These are phyloP conservation scores for Geotrichum candidum DNA, from an alignment of 1,139 yeast genomes.

Conservation along the genomic window DNA sequence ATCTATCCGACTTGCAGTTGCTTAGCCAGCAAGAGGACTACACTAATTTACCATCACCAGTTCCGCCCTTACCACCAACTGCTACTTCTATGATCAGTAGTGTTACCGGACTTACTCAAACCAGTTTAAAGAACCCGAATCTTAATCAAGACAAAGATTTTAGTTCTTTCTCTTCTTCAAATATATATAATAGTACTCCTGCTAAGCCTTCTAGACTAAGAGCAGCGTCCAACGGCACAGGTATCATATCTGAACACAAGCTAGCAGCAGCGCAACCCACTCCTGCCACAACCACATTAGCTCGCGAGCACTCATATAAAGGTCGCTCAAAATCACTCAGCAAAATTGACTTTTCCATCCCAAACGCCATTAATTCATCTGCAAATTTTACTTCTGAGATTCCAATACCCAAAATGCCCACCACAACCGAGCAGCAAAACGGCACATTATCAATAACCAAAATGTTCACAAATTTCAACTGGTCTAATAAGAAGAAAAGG, in stretches of 20 bases:
- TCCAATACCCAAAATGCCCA: not conserved
- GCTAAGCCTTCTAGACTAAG: not conserved
- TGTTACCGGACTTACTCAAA: not conserved
- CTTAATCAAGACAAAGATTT: not conserved
- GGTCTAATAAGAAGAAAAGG: not conserved
- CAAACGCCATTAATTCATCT: not conserved
- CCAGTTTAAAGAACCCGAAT: not conserved
- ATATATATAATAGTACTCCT: not conserved
- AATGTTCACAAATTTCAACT: not conserved
- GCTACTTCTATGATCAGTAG: not conserved
- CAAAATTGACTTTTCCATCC: not conserved
- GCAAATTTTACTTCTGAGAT: not conserved
- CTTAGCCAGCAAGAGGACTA: not conserved
- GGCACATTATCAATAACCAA: not conserved
- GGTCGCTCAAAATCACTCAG: not conserved
- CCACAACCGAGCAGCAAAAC: not conserved
- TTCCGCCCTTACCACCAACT: not conserved
- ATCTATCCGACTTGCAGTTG: not conserved
- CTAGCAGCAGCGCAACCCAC: not conserved
- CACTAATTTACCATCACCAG: not conserved
- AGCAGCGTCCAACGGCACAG: not conserved
- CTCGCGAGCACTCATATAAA: not conserved
- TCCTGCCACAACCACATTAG: not conserved
- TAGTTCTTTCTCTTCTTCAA: not conserved
- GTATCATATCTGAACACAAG: not conserved